Base-by-base conservation (phyloP, 805 yeast genomes). In the Lachancea cidri region DNA sequence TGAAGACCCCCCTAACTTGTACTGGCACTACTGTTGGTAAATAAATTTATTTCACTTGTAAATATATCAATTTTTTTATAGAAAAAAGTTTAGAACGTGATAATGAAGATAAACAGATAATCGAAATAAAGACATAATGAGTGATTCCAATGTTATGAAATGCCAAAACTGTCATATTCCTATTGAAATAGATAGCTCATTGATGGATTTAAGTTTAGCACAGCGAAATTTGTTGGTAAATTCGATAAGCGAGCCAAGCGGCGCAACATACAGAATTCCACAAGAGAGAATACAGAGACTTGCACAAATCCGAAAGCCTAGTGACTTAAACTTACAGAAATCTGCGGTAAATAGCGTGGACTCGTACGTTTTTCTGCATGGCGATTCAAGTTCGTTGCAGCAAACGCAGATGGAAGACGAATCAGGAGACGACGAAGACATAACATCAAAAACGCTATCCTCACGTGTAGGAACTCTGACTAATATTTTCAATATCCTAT, bases 401-500 rank as follows among this genome's bases (percentile, higher is more conserved):
- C 38, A 33, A 3, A 31, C 33, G 18, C 32, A 33, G 2, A 17
- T 17, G 29, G 50, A 45, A 15, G 53, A 40, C 5, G 53, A 47
- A 13, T 44, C 45, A 15, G 49, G 50, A n/a, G 52, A 48, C n/a
- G 57, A 45, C 32, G 48, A 45, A 4, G 50, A 45, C 19, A 41
- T 53, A 8, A 52, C 57, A 25, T 42, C 61, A 4, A 44, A 53
- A 34, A 65, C 72, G 0, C 65, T 78, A 2, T 74, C 83, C 0
- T 64, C 67, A 4, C 63, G 79, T 33, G 61, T 79, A 17, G 71
- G 72, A 35, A 70, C 79, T 0, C 58, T 87, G 25, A 77, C 77
- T 2, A 76, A 75, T 29, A 73, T 91, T 2, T 88, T 86, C 58
- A 81, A 83, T 47, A 70, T 84, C 2, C 62, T 91, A 4, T 81